Evolutionary conservation across 768 basidiomycete genomes (phyloP), one percentile per base, ranked within the genome.

Genomic region (Tephrocybe sp.): DNA sequence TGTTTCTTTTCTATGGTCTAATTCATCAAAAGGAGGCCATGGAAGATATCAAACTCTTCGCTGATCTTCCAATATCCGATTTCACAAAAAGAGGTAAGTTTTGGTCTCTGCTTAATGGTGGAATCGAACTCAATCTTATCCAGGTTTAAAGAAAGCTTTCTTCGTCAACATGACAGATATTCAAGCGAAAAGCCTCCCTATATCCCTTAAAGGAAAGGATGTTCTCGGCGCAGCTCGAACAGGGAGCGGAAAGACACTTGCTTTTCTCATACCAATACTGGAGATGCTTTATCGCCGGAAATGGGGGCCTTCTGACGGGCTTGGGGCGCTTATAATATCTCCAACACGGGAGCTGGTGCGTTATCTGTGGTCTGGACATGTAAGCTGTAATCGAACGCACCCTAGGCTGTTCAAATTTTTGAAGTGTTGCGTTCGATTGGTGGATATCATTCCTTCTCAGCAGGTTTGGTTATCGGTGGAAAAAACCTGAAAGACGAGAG

Each of bases 191-290:
- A 88, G 94, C 34, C 87, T 99, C 33, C 97, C 95, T 0, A 79
- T 91, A 20, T 80, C 97, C 13, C 75, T 99, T 2, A 92, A 96
- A 41, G 94, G 97, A 17, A 91, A 92, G 66, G 97, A 99, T 65
- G 92, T 99, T 4, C 82, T 99, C 5, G 97, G 94, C 49, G 95
- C 97, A 17, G 97, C 97, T 4, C 80, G 85, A 51, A 99, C 97
- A 39, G 97, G 97, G 41, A 92, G 89, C 32, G 97, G 96, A 16
- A 98, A 99, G 71, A 98, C 97, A 0, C 80, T 98, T 45, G 94
- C 97, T 0, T 99, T 99, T 69, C 73, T 98, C 48, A 84, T 99
- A 20, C 97, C 97, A 1, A 86, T 91, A 5, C 77, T 98, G 4
- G 97, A 98, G 67, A 73, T 97, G 48, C 73, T 99, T 44, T 89